Evolutionary conservation across 2,329 filamentous ascomycete genomes (phyloP).

Genomic region (Hymenoscyphus occultus): DNA sequence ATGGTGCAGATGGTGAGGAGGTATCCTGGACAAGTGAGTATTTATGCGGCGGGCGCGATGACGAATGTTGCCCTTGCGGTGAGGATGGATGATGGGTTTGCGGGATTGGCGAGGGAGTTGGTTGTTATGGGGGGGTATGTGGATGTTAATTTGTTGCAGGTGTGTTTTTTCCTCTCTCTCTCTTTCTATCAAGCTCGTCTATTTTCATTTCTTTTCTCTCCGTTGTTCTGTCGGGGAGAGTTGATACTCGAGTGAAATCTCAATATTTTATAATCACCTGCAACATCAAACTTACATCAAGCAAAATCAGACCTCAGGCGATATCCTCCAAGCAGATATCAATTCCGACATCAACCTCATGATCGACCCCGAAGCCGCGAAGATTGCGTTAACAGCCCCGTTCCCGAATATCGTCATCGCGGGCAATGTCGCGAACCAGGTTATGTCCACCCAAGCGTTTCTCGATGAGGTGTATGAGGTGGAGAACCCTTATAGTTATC

Average conservation of each 20-base stretch:
- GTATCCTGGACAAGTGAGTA: constrained; percentile 49
- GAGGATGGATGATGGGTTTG: constrained; percentile 46
- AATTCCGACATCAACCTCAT: constrained; percentile 47
- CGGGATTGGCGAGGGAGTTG: constrained; percentile 44
- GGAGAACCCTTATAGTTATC: constrained; percentile 39
- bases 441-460: constrained; percentile 41
- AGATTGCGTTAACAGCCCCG: constrained; percentile 47
- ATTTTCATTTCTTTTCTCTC: too few relatives aligned
- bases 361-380: constrained; percentile 49
- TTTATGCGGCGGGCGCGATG: constrained; percentile 46
- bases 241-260: too few relatives aligned
- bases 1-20: constrained; percentile 48
- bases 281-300: background rate
- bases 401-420: constrained; percentile 47
- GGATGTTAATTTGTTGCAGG: constrained; percentile 40
- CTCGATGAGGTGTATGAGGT: constrained; percentile 40
- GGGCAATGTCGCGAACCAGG: constrained; percentile 47
- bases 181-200: too few relatives aligned
- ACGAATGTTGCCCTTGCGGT: constrained; percentile 49
- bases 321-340: constrained; percentile 30
- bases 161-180: background rate
- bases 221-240: too few relatives aligned
- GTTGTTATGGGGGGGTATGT: constrained; percentile 51
- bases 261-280: too few relatives aligned
- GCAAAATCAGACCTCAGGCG: constrained; percentile 29